Conservation (phyloP, 768 basidiomycete genomes). For the Russula vinacea region DNA sequence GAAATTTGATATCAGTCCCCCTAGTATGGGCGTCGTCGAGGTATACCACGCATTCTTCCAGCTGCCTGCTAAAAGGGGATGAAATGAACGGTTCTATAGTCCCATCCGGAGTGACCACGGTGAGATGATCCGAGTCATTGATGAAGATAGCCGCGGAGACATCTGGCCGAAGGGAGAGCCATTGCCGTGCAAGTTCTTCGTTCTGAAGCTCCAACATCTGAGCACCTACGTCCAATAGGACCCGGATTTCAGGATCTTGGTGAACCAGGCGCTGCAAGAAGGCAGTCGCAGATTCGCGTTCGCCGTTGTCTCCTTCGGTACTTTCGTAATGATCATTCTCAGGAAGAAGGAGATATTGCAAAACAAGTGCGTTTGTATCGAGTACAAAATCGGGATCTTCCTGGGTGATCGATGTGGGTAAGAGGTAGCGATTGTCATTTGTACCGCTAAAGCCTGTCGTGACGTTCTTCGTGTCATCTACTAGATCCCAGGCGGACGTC, state of each 20-base stretch:
- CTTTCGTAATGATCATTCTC: constrained; percentile 43
- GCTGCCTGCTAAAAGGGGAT: constrained; percentile 40
- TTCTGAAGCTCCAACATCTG: constrained; percentile 54
- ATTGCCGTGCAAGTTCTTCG: constrained; percentile 40
- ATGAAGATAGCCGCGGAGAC: constrained; percentile 45
- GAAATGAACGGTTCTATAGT: constrained; percentile 38
- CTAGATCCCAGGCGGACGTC: constrained; percentile 54
- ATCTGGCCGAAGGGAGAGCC: constrained; percentile 38
- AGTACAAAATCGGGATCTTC: constrained; percentile 40
- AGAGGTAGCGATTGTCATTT: constrained; percentile 44
- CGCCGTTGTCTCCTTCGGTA: constrained; percentile 13
- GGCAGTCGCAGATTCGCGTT: constrained; percentile 28
- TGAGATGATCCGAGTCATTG: constrained; percentile 37
- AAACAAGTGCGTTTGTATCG: constrained; percentile 49
- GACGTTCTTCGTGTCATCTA: constrained; percentile 37
- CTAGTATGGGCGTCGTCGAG: constrained; percentile 53
- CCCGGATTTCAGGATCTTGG: constrained; percentile 42
- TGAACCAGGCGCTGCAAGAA: constrained; percentile 38
- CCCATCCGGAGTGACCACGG: constrained; percentile 41
- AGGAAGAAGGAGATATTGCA: constrained; percentile 39
- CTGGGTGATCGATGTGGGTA: constrained; percentile 41
- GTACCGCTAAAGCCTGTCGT: constrained; percentile 57
- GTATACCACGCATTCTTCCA: constrained; percentile 45
- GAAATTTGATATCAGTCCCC: constrained; percentile 54
- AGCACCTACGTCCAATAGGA: constrained; percentile 55